Evolutionary conservation across 169 alveolate species (phyloP).

Genomic region (Perkinsus olseni): DNA sequence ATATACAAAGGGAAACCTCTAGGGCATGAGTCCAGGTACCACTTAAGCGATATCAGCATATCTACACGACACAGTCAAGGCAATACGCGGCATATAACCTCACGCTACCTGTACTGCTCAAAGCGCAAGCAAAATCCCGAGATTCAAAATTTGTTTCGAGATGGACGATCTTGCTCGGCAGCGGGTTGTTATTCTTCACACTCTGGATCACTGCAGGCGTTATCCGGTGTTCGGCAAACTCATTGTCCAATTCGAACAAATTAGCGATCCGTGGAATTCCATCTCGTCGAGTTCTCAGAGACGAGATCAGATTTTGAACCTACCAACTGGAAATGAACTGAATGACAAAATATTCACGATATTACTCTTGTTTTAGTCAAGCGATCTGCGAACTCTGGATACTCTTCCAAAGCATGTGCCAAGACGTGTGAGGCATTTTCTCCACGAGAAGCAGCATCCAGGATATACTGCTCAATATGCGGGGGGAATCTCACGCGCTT

Average conservation of each 20-base stretch:
- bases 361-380: not conserved
- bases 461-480: not conserved
- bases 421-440: not conserved
- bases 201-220: not conserved
- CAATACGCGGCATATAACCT: not conserved
- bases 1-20: not conserved
- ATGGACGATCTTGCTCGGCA: not conserved
- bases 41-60: not conserved
- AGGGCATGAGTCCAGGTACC: not conserved
- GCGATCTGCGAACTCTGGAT: not conserved
- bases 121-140: not conserved
- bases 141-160: not conserved
- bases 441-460: not conserved
- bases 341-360: not conserved
- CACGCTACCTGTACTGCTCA: not conserved
- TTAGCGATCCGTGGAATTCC: not conserved
- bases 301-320: not conserved
- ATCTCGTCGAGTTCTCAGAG: not conserved
- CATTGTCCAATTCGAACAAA: not conserved
- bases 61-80: not conserved
- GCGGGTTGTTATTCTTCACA: not conserved
- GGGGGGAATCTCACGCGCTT: not conserved
- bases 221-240: not conserved
- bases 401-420: not conserved
- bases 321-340: not conserved